Evolutionary conservation across 2,329 filamentous ascomycete species (phyloP), one percentile per base, ranked within the genome.

Genomic region (Monosporascus sp.): DNA sequence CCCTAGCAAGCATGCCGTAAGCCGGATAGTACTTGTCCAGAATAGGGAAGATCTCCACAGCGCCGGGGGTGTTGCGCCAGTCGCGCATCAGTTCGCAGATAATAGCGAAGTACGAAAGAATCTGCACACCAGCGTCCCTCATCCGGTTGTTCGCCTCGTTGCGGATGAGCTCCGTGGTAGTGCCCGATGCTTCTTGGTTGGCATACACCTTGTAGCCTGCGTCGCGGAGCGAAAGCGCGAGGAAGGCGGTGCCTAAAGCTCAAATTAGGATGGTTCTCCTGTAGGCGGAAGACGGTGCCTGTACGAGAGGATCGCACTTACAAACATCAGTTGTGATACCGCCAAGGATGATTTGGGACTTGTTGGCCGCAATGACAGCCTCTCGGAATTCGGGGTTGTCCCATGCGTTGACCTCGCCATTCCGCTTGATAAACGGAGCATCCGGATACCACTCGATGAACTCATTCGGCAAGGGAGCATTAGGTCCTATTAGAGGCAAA

Each of bases 241-340:
- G 77, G 74, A 91, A 91, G 0, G 87, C 76, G 22, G 85, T 88
- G 77, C 78, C 62, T 65, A 28, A 9, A 14, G 41, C 7, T 8
- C n/a, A 1, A 18, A 17, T 47, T 26, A 54, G 20, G 3, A 41
- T 28, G 14, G 20, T 17, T 43, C 22, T 11, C 37, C 9, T 9
- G 8, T 22, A n/a, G 73, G 72, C 52, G 22, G 8, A 24, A 18
- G 22, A 44, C 14, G 9, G 22, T 26, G 7, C n/a, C 6, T 44
- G 14, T 18, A 38, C 8, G 20, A 40, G 37, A n/a, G 11, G 17
- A 9, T 11, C 68, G 66, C 56, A 68, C 62, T 60, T 54, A 78
- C 86, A 90, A 54, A 91, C 87, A 66, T 91, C 88, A 0, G 88
- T 91, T 2, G 82, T 79, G 62, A 91, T 89, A 7, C 88, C 87